Evolutionary conservation across 1,139 yeast genomes (phyloP), one percentile per base, ranked within the genome.

Genomic region (Groenewaldozyma auringiensis): DNA sequence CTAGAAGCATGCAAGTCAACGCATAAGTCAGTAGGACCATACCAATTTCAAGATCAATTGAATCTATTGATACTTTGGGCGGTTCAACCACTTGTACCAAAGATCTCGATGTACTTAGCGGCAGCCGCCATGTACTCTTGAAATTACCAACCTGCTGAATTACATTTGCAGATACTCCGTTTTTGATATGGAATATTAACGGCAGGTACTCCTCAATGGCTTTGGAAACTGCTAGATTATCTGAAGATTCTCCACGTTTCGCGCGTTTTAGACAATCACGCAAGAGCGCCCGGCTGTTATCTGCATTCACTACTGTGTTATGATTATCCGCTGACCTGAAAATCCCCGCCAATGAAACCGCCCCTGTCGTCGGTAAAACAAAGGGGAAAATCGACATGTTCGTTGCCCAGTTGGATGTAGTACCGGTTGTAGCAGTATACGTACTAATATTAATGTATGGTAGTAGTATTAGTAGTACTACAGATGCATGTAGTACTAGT

Each of bases 151-250:
- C 43, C 48, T 49, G 8, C 47, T 47, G 38, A 49, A 49, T 14
- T 40, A 37, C 20, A 47, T 49, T 21, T 41, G 47, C 13, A 25
- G 36, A 16, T 47, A 41, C 34, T 40, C 54, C 31, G 44, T 41
- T 53, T 3, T 46, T 39, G 4, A 61, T 50, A 4, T 58, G 52
- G 41, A 59, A 54, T 22, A 59, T 39, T 31, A 46, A 48, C 0
- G 65, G 64, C n/a, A 63, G 40, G 41, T 62, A 63, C 13, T 60
- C 63, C 33, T 63, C 66, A 18, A 62, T 41, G 2, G 64, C 56
- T 53, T 56, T 62, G 42, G 61, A 53, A n/a, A 63, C 60, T 8
- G 56, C 58, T 21, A 62, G 46, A 31, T 53, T 50, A 36, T 60
- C 64, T 3, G 60, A 58, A n/a, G 48, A 51, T 40, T 53, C 55